Conservation (phyloP, 2,329 filamentous ascomycete genomes). For the Aspergillus novoparasiticus region DNA sequence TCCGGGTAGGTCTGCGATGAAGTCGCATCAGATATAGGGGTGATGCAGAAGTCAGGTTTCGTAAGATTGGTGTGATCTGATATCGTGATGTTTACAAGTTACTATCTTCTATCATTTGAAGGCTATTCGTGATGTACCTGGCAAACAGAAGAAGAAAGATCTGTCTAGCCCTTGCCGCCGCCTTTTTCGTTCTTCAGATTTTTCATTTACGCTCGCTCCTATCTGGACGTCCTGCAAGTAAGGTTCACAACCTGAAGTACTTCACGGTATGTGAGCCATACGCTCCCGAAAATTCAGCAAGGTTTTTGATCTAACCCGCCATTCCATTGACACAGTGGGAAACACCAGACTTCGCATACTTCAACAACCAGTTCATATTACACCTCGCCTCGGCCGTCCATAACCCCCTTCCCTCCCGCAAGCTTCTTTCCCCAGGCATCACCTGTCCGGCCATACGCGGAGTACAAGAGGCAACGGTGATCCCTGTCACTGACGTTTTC, state of each 20-base stretch:
- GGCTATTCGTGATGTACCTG: not conserved
- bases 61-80: not conserved
- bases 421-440: not conserved
- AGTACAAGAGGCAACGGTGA: not conserved
- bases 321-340: not conserved
- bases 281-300: too few relatives aligned
- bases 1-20: not conserved
- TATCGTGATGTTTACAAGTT: not conserved
- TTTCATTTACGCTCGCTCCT: not conserved
- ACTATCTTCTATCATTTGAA: not conserved
- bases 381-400: slow-evolving; percentile 5
- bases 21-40: not conserved
- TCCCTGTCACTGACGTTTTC: not conserved
- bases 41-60: not conserved
- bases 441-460: not conserved
- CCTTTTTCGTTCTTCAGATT: not conserved
- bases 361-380: slow-evolving; percentile 4
- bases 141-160: not conserved
- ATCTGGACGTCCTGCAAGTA: not conserved
- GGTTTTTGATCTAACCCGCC: not conserved
- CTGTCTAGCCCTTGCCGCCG: not conserved
- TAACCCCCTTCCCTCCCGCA: slow-evolving; percentile 3
- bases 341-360: slow-evolving; percentile 2
- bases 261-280: not conserved
- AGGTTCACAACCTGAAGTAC: not conserved